Evolutionary conservation across 1,284 basidiomycete genomes (phyloP).

Genomic region (Cutaneotrichosporon arboriforme): DNA sequence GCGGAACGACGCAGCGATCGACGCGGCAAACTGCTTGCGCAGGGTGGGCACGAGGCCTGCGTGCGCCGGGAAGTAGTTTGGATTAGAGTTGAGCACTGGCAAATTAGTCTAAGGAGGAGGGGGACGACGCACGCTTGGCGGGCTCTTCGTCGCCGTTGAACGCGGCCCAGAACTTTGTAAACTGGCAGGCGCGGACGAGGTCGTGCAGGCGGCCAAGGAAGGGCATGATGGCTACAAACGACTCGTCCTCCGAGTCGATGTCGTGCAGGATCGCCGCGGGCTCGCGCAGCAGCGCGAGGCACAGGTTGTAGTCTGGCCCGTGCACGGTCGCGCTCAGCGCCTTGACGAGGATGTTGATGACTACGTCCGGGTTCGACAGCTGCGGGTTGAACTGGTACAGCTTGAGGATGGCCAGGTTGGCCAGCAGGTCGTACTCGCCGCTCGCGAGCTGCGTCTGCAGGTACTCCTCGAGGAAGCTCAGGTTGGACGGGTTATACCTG

Average conservation of each 20-base stretch:
- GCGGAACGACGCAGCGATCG: slow-evolving; percentile 41
- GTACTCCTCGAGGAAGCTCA: slow-evolving; percentile 88
- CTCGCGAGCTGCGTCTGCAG: slow-evolving; percentile 84
- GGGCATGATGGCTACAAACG: slow-evolving; percentile 67
- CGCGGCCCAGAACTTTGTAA: slow-evolving; percentile 82
- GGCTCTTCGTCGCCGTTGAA: slow-evolving; percentile 55
- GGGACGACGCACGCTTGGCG: slow-evolving; percentile 15
- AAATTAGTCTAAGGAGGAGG: neutral
- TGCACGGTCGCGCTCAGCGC: slow-evolving; percentile 74
- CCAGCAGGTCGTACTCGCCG: slow-evolving; percentile 86
- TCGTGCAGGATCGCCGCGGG: slow-evolving; percentile 47
- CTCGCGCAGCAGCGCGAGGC: slow-evolving; percentile 64
- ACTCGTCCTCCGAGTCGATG: slow-evolving; percentile 64
- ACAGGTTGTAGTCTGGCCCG: slow-evolving; percentile 78
- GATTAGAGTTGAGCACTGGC: slow-evolving; percentile 32
- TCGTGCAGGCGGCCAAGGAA: slow-evolving; percentile 67
- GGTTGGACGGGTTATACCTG: slow-evolving; percentile 92
- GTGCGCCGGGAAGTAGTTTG: slow-evolving; percentile 40
- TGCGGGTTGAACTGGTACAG: slow-evolving; percentile 93
- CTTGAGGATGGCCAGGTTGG: slow-evolving; percentile 77
- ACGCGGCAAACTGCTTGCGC: slow-evolving; percentile 36
- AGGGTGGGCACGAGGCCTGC: slow-evolving; percentile 31
- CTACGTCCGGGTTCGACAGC: slow-evolving; percentile 85
- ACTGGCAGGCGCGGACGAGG: slow-evolving; percentile 78
- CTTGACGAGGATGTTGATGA: slow-evolving; percentile 91